A percentile compares a stretch with the other conserved stretches of the same genome.
Conservation (phyloP, 306 rosid genomes). For the Macrotyloma uniflorum region DNA sequence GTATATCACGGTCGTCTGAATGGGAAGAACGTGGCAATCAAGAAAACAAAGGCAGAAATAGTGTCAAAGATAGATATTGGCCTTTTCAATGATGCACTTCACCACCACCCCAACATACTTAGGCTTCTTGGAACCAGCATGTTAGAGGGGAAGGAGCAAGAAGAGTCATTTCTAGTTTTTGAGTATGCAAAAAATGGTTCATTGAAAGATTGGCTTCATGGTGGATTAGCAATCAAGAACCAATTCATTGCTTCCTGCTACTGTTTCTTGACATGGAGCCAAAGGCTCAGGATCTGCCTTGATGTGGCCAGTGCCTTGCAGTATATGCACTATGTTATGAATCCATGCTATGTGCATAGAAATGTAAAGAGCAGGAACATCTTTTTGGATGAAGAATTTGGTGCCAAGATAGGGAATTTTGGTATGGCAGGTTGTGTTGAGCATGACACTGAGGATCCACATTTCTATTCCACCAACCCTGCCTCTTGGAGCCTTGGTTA, state of each 20-base stretch:
- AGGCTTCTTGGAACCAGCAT: constrained; percentile 70
- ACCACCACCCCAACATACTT: constrained; percentile 79
- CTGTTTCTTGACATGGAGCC: constrained; percentile 91
- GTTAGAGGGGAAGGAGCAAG: constrained; percentile 39
- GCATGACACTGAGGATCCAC: constrained; percentile 51
- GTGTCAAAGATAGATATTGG: constrained; percentile 60
- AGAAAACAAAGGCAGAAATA: constrained; percentile 42
- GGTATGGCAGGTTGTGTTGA: constrained; percentile 74
- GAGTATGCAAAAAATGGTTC: constrained; percentile 90
- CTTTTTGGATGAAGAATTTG: constrained; percentile 86
- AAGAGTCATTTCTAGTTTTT: constrained; percentile 65
- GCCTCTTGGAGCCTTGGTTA: constrained; percentile 66
- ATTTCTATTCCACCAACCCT: constrained; percentile 53
- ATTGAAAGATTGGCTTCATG: constrained; percentile 91
- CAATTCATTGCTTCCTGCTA: constrained; percentile 92
- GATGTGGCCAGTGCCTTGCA: constrained; percentile 79
- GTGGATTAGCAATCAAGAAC: constrained; percentile 89
- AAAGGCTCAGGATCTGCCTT: constrained; percentile 77
- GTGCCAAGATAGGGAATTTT: constrained; percentile 76
- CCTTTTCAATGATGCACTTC: constrained; percentile 58
- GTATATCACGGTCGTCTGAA: constrained; percentile 78
- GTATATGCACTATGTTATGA: constrained; percentile 80
- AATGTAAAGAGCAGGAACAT: constrained; percentile 82
- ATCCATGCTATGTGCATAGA: constrained; percentile 69
- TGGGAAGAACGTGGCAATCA: constrained; percentile 82